Conservation (phyloP, 225 moss, liverwort and hornwort species). For the Asterella californica region DNA sequence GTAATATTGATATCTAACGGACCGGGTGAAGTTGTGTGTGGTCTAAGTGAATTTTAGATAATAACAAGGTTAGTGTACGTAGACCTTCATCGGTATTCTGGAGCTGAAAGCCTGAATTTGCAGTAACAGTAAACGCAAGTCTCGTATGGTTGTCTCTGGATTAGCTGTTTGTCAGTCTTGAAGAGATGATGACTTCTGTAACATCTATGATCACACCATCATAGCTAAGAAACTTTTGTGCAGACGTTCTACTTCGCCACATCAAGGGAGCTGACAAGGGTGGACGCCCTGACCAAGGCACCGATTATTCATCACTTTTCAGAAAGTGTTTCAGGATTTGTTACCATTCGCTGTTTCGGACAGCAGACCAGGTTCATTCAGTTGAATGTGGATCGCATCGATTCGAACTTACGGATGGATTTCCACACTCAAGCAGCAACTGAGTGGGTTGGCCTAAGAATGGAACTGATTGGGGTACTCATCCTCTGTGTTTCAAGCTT, state of each 20-base stretch:
- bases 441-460: constrained; percentile 65
- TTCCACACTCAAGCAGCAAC: constrained; percentile 63
- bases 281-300: constrained; percentile 68
- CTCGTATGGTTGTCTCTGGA: background rate
- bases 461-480: constrained; percentile 47
- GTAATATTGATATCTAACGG: constrained; percentile 15
- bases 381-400: constrained; percentile 49
- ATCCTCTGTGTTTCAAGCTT: constrained; percentile 48
- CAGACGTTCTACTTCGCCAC: constrained; percentile 58
- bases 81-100: background rate
- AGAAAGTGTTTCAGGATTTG: constrained; percentile 53
- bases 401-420: constrained; percentile 57
- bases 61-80: background rate
- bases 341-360: constrained; percentile 56
- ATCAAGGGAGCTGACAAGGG: constrained; percentile 58
- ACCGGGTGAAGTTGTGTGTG: no score
- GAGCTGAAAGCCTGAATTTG: background rate
- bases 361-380: constrained; percentile 46
- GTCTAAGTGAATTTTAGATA: no score
- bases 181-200: background rate
- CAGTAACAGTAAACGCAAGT: no score
- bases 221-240: background rate
- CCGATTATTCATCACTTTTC: constrained; percentile 64
- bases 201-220: background rate
- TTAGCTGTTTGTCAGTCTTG: background rate